phyloP scores from a whole-genome alignment of 202 grass and related monocot species.

The Carex sylvatica region DNA sequence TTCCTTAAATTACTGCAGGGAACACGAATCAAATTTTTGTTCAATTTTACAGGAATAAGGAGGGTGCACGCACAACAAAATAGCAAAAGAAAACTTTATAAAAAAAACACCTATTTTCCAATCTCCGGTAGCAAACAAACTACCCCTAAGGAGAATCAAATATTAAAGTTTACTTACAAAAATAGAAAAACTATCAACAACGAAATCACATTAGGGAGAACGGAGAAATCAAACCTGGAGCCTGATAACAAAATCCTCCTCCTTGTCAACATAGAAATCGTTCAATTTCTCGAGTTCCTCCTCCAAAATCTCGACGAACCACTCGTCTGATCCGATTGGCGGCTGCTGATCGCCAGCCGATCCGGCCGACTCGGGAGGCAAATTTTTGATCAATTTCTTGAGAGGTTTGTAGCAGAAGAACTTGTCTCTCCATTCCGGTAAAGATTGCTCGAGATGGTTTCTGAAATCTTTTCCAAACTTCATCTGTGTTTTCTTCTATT shows the following conservation, averaged over 20 bases:
- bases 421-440: constrained; percentile 95
- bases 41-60: neutral
- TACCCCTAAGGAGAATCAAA: neutral
- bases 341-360: neutral
- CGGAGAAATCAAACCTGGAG: constrained; percentile 51
- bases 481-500: constrained; percentile 17
- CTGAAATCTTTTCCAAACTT: constrained; percentile 98
- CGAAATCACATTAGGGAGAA: neutral
- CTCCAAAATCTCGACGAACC: constrained; percentile 75
- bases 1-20: neutral
- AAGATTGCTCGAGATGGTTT: constrained; percentile 86
- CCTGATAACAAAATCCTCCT: constrained; percentile 94
- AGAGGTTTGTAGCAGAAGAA: constrained; percentile 89
- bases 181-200: neutral
- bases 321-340: constrained; percentile 43
- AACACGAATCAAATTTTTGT: neutral
- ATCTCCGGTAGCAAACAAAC: neutral
- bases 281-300: constrained; percentile 88
- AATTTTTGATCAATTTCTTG: constrained; percentile 96
- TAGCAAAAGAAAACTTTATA: neutral
- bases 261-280: constrained; percentile 93
- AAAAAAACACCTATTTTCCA: neutral
- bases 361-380: constrained; percentile 27
- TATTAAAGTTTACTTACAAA: neutral
- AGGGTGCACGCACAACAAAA: neutral